Evolutionary conservation across 2,329 filamentous ascomycete genomes (phyloP).

Genomic region (Ceratocystiopsis sp.): DNA sequence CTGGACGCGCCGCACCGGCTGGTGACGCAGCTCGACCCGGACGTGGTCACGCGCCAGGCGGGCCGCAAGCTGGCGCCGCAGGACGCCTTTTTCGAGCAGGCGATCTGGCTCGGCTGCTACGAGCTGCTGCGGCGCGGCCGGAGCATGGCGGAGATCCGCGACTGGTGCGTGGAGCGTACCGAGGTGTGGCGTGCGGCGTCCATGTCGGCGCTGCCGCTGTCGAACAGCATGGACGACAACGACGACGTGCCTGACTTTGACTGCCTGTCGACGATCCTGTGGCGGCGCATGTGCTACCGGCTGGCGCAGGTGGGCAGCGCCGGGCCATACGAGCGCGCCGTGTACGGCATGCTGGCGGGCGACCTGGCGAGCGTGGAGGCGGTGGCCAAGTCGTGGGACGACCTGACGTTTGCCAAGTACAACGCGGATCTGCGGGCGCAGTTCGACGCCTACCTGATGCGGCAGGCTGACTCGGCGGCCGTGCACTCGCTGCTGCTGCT

Average conservation of each 20-base stretch:
- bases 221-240: constrained; percentile 30
- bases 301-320: constrained; percentile 51
- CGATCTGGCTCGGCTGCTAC: constrained; percentile 88
- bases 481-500: constrained; percentile 6
- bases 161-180: constrained; percentile 73
- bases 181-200: constrained; percentile 82
- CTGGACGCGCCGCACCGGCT: constrained; percentile 45
- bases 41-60: constrained; percentile 64
- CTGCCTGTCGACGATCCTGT: constrained; percentile 39
- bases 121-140: constrained; percentile 81
- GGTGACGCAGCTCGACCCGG: constrained; percentile 81
- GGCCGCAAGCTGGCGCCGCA: constrained; percentile 56
- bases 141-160: constrained; percentile 52
- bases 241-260: constrained; percentile 24
- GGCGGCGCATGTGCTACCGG: constrained; percentile 62
- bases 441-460: constrained; percentile 11
- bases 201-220: constrained; percentile 54
- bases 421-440: constrained; percentile 12
- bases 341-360: constrained; percentile 80
- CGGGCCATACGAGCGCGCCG: constrained; percentile 69
- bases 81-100: constrained; percentile 76
- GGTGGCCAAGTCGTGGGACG: constrained; percentile 34
- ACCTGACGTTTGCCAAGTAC: constrained; percentile 11
- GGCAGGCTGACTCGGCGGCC: constrained; percentile 8
- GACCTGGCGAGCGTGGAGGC: constrained; percentile 58